Conservation (phyloP, 441 rosid genomes). For the Aquilaria agallochum region DNA sequence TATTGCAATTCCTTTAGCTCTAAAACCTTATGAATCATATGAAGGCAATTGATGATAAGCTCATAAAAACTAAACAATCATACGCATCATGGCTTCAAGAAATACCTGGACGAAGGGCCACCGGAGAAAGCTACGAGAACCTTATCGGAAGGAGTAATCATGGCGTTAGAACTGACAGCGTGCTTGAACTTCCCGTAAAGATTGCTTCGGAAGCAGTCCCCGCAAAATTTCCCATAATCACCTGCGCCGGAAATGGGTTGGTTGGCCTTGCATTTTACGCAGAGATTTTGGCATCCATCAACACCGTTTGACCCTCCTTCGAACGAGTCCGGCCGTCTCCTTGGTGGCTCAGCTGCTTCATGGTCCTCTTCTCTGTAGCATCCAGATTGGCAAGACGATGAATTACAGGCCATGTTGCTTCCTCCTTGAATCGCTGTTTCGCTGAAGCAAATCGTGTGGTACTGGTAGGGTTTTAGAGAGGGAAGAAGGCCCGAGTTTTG, state of each 20-base stretch:
- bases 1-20: no score
- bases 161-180: constrained; percentile 76
- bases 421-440: no score
- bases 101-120: constrained; percentile 81
- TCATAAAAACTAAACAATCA: background rate
- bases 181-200: constrained; percentile 83
- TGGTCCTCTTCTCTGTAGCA: constrained; percentile 40
- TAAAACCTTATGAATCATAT: no score
- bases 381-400: constrained; percentile 54
- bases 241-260: constrained; percentile 38
- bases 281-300: constrained; percentile 23
- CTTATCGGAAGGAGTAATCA: constrained; percentile 89
- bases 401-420: constrained; percentile 59
- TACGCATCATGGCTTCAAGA: background rate
- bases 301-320: background rate
- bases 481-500: no score
- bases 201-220: constrained; percentile 72
- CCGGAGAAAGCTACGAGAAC: constrained; percentile 96
- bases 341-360: constrained; percentile 10
- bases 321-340: background rate
- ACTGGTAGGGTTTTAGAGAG: no score
- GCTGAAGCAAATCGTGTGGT: no score
- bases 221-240: constrained; percentile 58
- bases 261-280: constrained; percentile 76
- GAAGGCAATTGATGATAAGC: no score